A percentile compares a stretch with the other conserved stretches of the same genome.
Conservation (phyloP, 306 rosid genomes). For the Astragalus membranaceus region DNA sequence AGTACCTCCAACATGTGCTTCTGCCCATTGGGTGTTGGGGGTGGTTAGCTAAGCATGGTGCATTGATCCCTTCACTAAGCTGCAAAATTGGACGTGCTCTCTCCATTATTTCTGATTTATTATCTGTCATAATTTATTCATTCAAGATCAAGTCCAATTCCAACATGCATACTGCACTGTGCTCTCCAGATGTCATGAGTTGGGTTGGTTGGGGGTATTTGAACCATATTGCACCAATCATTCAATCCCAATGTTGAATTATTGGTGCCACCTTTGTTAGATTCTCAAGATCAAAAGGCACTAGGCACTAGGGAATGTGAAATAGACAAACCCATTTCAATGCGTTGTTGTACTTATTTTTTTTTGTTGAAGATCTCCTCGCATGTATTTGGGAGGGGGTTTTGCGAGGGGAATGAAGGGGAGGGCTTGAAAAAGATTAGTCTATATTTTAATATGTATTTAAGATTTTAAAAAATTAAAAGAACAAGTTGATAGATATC, state of each 20-base stretch:
- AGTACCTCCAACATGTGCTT: conserved; percentile 29
- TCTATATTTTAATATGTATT: too few relatives aligned
- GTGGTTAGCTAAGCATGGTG: conserved; percentile 4
- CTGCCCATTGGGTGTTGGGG: conserved; percentile 13
- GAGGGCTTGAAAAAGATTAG: too few relatives aligned
- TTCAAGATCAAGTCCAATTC: too few relatives aligned
- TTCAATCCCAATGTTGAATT: not conserved
- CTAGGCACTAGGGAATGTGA: too few relatives aligned
- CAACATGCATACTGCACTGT: not conserved
- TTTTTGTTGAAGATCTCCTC: too few relatives aligned
- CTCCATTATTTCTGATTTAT: not conserved
- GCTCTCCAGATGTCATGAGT: not conserved
- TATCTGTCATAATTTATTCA: not conserved
- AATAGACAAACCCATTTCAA: not conserved
- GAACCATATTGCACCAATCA: conserved; percentile 4
- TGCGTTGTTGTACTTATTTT: not conserved
- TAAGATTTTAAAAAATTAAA: too few relatives aligned
- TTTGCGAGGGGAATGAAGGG: too few relatives aligned
- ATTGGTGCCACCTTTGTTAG: not conserved
- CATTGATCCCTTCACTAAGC: conserved; percentile 18
- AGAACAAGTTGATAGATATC: too few relatives aligned
- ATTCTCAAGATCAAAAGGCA: too few relatives aligned
- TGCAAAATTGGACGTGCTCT: not conserved
- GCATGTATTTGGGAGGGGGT: too few relatives aligned
- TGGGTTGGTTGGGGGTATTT: not conserved